These are phyloP conservation scores for Posidonia australis DNA, from an alignment of 106 monocot species.

Conservation along the genomic window DNA sequence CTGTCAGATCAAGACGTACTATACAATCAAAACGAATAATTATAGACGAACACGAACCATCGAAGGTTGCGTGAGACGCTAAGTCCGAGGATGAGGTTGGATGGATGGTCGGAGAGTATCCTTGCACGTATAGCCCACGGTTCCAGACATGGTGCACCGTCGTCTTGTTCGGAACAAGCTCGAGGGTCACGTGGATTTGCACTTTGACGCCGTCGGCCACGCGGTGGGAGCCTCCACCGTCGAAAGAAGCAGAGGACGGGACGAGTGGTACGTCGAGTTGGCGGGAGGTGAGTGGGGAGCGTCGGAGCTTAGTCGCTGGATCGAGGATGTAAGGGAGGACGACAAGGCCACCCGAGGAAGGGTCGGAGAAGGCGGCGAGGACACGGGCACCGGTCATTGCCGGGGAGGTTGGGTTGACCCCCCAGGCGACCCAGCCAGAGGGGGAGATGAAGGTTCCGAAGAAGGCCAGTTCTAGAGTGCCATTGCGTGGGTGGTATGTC, in stretches of 20 bases:
- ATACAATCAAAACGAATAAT: too few species aligned
- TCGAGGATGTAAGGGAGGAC: conserved; percentile 70
- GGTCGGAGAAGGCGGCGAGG: conserved; percentile 61
- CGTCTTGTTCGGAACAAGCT: conserved; percentile 44
- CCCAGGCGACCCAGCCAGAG: conserved; percentile 76
- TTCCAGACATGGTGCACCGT: conserved; percentile 75
- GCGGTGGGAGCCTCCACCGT: neutral
- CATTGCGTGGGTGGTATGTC: conserved; percentile 58
- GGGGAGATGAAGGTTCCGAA: conserved; percentile 58
- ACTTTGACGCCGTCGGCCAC: conserved; percentile 28
- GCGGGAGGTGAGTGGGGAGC: conserved; percentile 46
- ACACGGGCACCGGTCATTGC: conserved; percentile 61
- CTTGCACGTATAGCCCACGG: conserved; percentile 78
- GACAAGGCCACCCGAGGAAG: conserved; percentile 35
- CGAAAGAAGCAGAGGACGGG: conserved; percentile 22
- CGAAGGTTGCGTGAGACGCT: conserved; percentile 45
- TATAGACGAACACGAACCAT: conserved; percentile 19
- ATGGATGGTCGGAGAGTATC: conserved; percentile 87
- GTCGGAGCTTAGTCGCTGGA: conserved; percentile 65
- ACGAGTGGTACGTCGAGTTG: conserved; percentile 43
- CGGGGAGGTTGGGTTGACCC: conserved; percentile 54
- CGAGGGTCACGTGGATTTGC: conserved; percentile 38
- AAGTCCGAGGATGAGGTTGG: conserved; percentile 48
- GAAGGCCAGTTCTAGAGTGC: conserved; percentile 59
- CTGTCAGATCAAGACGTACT: too few species aligned